Conservation (phyloP, 192 early-diverging fungal genomes). For the Coemansia sp. region DNA sequence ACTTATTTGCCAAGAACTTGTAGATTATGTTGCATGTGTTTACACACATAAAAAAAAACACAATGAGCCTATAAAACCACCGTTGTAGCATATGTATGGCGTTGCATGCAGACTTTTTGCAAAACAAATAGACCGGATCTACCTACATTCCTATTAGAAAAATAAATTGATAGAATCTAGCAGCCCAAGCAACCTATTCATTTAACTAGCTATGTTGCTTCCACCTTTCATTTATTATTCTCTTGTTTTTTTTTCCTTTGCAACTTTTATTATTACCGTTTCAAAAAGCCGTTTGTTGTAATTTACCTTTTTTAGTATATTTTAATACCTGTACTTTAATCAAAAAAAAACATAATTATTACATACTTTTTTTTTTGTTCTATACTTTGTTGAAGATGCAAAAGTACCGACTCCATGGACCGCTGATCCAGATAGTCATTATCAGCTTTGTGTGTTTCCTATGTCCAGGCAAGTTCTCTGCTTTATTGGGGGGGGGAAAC, state of each 20-base stretch:
- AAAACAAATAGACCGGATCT: neutral
- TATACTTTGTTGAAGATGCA: neutral
- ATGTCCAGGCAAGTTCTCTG: slow-evolving; percentile 52
- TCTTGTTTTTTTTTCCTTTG: neutral
- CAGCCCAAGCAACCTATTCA: too few relatives aligned
- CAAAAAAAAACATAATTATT: neutral
- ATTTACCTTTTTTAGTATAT: too few relatives aligned
- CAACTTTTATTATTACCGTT: too few relatives aligned
- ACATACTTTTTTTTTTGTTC: neutral
- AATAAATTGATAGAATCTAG: too few relatives aligned
- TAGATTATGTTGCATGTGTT: neutral
- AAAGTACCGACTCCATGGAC: slow-evolving; percentile 43
- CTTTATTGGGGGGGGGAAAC: neutral
- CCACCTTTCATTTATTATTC: neutral
- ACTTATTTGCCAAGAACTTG: too few relatives aligned
- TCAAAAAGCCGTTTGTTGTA: too few relatives aligned
- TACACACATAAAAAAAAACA: neutral
- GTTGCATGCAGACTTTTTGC: neutral
- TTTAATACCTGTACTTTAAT: too few relatives aligned
- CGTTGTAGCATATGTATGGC: neutral
- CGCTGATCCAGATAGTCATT: slow-evolving; percentile 65
- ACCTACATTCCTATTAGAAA: too few relatives aligned
- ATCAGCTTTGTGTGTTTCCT: slow-evolving; percentile 70
- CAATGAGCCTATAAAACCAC: neutral
- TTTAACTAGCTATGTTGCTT: neutral